Conservation (phyloP, 2,329 filamentous ascomycete species). For the Cephalotrichum gorgonifer region DNA sequence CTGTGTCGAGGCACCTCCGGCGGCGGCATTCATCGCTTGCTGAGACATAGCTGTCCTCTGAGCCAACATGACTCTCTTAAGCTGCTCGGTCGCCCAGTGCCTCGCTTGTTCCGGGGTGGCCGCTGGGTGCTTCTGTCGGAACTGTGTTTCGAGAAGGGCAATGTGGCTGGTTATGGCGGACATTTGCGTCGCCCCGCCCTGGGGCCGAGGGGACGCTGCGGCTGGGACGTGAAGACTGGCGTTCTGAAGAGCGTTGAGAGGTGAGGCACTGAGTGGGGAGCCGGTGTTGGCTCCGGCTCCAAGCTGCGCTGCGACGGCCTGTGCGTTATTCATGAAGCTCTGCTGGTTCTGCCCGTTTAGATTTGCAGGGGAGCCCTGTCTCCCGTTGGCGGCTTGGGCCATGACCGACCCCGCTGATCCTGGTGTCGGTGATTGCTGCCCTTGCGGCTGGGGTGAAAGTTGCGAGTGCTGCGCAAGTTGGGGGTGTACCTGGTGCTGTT, state of each 20-base stretch:
- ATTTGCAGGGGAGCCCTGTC: conserved; percentile 31
- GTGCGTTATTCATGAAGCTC: conserved; percentile 40
- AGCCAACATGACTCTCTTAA: conserved; percentile 35
- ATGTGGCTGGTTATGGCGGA: conserved; percentile 35
- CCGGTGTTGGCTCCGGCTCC: conserved; percentile 26
- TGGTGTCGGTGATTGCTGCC: conserved; percentile 17
- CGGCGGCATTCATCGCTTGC: conserved; percentile 44
- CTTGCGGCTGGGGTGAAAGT: conserved; percentile 13
- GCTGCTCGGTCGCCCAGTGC: conserved; percentile 39
- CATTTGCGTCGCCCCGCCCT: conserved; percentile 29
- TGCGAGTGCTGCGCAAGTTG: conserved; percentile 15
- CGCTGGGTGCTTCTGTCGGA: conserved; percentile 39
- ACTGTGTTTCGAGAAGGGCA: conserved; percentile 34
- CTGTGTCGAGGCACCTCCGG: conserved; percentile 36
- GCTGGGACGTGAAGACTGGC: conserved; percentile 12
- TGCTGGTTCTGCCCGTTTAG: conserved; percentile 39
- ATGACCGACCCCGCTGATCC: conserved; percentile 20
- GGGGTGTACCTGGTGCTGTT: conserved; percentile 27
- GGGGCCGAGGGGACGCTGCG: conserved; percentile 33
- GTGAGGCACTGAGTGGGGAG: conserved; percentile 17
- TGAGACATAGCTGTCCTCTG: conserved; percentile 32
- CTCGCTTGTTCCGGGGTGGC: conserved; percentile 38
- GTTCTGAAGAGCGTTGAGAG: conserved; percentile 1
- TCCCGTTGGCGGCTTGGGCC: conserved; percentile 27
- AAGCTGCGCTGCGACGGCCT: conserved; percentile 41